Evolutionary conservation across 257 asterid species (phyloP).

Genomic region (Fraxinus americana): DNA sequence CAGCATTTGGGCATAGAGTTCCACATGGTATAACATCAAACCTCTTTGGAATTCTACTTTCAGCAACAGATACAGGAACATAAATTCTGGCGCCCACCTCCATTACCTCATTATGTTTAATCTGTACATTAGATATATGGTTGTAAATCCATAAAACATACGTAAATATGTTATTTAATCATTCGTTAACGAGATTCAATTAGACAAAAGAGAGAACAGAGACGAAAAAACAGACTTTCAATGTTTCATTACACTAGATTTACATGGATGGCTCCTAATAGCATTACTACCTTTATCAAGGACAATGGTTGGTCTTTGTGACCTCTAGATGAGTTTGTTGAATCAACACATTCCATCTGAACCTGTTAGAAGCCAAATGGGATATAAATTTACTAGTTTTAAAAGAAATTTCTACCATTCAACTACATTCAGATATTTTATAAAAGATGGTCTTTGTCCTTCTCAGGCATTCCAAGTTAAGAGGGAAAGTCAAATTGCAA

Average conservation of each 20-base stretch:
- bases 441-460: background rate
- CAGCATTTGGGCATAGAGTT: constrained; percentile 87
- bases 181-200: background rate
- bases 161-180: background rate
- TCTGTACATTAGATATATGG: constrained; percentile 41
- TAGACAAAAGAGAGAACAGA: background rate
- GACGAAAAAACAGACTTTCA: background rate
- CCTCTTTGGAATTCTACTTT: constrained; percentile 73
- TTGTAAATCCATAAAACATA: background rate
- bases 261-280: constrained; percentile 17
- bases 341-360: constrained; percentile 51
- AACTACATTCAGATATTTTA: background rate
- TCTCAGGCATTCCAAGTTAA: background rate
- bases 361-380: constrained; percentile 42
- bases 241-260: background rate
- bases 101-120: constrained; percentile 69
- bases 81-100: constrained; percentile 63
- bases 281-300: constrained; percentile 58
- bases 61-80: constrained; percentile 78
- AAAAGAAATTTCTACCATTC: background rate
- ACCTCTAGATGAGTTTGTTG: constrained; percentile 28
- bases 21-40: constrained; percentile 87
- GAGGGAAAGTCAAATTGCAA: constrained; percentile 15
- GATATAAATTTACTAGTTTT: background rate
- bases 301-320: constrained; percentile 33